Evolutionary conservation across 352 stramenopile species (phyloP).

Genomic region (Phytophthora brassicae): DNA sequence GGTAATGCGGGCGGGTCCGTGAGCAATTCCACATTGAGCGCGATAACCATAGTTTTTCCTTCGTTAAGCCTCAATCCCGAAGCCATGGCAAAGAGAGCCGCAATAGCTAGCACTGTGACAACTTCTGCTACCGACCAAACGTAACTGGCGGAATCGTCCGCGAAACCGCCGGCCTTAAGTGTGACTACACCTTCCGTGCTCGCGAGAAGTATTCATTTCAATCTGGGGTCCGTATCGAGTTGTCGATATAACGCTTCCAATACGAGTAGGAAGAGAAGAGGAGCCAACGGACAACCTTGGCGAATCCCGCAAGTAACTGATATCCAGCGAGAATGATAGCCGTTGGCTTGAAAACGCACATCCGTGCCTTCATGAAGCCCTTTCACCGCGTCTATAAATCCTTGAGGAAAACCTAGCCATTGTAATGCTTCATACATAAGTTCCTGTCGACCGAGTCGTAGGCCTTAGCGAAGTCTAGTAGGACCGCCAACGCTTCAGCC

Average conservation of each 20-base stretch:
- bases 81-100: neutral
- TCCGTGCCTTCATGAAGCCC: neutral
- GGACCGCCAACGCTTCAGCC: neutral
- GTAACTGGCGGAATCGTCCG: neutral
- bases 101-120: neutral
- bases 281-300: neutral
- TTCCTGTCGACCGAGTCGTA: neutral
- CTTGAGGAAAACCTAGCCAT: neutral
- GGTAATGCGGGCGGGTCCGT: neutral
- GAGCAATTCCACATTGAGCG: neutral
- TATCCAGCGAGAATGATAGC: neutral
- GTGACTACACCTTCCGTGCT: neutral
- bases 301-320: neutral
- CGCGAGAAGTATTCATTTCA: neutral
- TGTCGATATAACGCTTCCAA: neutral
- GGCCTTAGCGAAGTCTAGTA: neutral
- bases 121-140: neutral
- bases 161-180: neutral
- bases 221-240: neutral
- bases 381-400: neutral
- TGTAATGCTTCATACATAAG: neutral
- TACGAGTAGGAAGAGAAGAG: neutral
- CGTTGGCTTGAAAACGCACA: neutral
- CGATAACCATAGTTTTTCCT: neutral
- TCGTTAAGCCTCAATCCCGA: neutral